These are phyloP conservation scores for Bipolaris zeicola DNA, from an alignment of 2,329 filamentous ascomycete species.

Conservation along the genomic window DNA sequence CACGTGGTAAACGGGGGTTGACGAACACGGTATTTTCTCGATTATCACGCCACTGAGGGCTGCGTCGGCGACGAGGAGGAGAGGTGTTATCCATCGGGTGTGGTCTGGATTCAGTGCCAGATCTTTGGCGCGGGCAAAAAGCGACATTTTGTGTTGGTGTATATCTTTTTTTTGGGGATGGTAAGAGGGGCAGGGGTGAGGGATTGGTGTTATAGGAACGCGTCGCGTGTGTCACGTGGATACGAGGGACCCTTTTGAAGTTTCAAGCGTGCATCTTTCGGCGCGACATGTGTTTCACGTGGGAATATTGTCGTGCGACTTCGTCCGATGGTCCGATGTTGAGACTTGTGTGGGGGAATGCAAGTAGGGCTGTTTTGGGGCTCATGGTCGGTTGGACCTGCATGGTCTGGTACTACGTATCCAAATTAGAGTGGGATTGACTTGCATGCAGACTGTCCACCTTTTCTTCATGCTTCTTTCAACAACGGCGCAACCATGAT, in stretches of 20 bases:
- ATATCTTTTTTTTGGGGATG: background rate
- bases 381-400: background rate
- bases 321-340: slow-evolving; percentile 24
- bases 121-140: slow-evolving; percentile 41
- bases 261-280: slow-evolving; percentile 34
- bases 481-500: background rate
- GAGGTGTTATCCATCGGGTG: slow-evolving; percentile 67
- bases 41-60: slow-evolving; percentile 75
- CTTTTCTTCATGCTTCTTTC: background rate
- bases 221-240: slow-evolving; percentile 29
- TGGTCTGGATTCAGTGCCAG: slow-evolving; percentile 61
- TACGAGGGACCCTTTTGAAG: slow-evolving; percentile 11
- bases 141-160: slow-evolving; percentile 38
- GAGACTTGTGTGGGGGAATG: background rate
- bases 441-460: too few relatives aligned
- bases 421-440: too few relatives aligned
- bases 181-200: slow-evolving; percentile 10
- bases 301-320: slow-evolving; percentile 5
- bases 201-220: slow-evolving; percentile 28
- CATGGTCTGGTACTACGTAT: too few relatives aligned
- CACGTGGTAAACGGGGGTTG: slow-evolving; percentile 31
- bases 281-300: slow-evolving; percentile 37
- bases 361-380: background rate
- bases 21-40: slow-evolving; percentile 80
- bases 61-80: slow-evolving; percentile 72